phyloP scores from a whole-genome alignment of 2,329 filamentous ascomycete species.

The Hypoxylon sp. region DNA sequence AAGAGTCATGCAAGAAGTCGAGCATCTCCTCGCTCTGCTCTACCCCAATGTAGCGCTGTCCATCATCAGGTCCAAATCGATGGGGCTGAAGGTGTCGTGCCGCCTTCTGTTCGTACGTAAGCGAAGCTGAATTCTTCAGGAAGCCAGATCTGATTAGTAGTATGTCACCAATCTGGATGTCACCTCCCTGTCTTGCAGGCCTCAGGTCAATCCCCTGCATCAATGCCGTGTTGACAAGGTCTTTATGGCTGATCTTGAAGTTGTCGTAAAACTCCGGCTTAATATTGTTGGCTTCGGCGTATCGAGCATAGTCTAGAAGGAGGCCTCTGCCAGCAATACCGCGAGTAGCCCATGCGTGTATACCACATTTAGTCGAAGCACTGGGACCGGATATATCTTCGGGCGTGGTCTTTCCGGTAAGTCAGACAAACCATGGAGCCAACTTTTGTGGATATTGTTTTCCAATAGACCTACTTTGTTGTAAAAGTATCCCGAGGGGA shows the following conservation, averaged over 20 bases:
- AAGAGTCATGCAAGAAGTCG: slow-evolving; percentile 39
- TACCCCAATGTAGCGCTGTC: slow-evolving; percentile 36
- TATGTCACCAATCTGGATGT: slow-evolving; percentile 37
- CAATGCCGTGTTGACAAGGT: slow-evolving; percentile 29
- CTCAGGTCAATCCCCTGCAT: slow-evolving; percentile 33
- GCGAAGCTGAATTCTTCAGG: slow-evolving; percentile 30
- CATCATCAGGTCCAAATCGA: slow-evolving; percentile 28
- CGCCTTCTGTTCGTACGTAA: slow-evolving; percentile 35
- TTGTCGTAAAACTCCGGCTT: slow-evolving; percentile 32
- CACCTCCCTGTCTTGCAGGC: slow-evolving; percentile 29
- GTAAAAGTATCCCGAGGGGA: slow-evolving; percentile 33
- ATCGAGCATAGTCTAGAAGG: slow-evolving; percentile 36
- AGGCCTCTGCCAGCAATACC: slow-evolving; percentile 38
- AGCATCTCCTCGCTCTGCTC: slow-evolving; percentile 42
- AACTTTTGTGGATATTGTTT: background rate
- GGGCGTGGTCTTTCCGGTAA: background rate
- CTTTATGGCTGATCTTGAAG: slow-evolving; percentile 27
- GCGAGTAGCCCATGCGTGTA: slow-evolving; percentile 33
- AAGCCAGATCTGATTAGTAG: slow-evolving; percentile 35
- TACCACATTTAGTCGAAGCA: slow-evolving; percentile 32
- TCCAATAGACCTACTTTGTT: slow-evolving; percentile 27
- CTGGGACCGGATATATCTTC: slow-evolving; percentile 24
- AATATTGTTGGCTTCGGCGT: slow-evolving; percentile 34
- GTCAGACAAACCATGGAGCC: background rate
- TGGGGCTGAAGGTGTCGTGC: slow-evolving; percentile 16